A percentile compares a stretch with the other conserved stretches of the same genome.
These are phyloP conservation scores for Teratosphaeria gauchensis DNA, from an alignment of 2,329 filamentous ascomycete genomes.

Conservation along the genomic window DNA sequence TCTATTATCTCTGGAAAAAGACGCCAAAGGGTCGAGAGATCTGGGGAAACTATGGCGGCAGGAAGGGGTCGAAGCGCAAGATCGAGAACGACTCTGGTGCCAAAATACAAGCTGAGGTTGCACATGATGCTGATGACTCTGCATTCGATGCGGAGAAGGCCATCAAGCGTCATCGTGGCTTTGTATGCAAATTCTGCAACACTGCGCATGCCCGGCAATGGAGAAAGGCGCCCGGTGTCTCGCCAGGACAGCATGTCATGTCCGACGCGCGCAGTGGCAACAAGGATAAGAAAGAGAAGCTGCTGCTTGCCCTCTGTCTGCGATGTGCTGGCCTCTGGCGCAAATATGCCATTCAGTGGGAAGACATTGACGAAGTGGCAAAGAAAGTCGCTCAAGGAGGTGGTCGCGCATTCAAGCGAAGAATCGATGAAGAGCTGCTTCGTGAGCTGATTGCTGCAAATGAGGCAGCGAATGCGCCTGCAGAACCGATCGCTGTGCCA, in stretches of 20 bases:
- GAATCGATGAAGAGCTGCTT: conserved; percentile 85
- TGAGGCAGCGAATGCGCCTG: conserved; percentile 32
- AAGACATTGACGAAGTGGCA: conserved; percentile 80
- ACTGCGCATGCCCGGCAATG: conserved; percentile 76
- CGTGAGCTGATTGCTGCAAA: conserved; percentile 60
- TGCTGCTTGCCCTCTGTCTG: conserved; percentile 75
- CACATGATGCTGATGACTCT: conserved; percentile 86
- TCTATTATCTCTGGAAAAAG: conserved; percentile 99
- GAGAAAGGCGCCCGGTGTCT: conserved; percentile 74
- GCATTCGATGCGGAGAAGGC: conserved; percentile 91
- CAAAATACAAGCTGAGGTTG: conserved; percentile 84
- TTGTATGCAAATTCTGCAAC: conserved; percentile 88
- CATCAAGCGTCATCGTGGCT: conserved; percentile 63
- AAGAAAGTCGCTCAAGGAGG: conserved; percentile 80
- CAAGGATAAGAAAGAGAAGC: conserved; percentile 68
- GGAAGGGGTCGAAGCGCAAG: conserved; percentile 83
- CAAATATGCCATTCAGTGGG: conserved; percentile 91
- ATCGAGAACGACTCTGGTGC: conserved; percentile 49
- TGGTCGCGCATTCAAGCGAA: conserved; percentile 74
- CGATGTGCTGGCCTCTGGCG: conserved; percentile 91
- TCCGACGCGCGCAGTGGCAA: conserved; percentile 53
- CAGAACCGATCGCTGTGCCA: conserved; percentile 8
- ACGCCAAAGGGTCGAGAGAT: conserved; percentile 73
- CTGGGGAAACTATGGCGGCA: conserved; percentile 79
- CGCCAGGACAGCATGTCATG: conserved; percentile 59